phyloP scores from a whole-genome alignment of 129 eudicot genomes.

The Arctium lappa region DNA sequence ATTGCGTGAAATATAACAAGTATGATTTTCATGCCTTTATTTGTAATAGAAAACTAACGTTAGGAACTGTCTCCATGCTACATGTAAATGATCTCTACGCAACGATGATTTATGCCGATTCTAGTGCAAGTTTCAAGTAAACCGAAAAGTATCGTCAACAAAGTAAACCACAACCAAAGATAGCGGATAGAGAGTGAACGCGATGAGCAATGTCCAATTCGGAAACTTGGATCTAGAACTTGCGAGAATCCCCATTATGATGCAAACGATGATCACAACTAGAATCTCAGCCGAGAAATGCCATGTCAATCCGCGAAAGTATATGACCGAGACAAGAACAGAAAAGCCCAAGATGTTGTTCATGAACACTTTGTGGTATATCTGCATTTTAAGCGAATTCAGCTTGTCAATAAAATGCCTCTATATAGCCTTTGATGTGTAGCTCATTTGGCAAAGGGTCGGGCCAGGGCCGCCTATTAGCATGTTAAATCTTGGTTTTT shows the following conservation, averaged over 20 bases:
- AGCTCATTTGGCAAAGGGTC: no score
- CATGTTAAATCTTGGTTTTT: no score
- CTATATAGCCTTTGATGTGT: neutral
- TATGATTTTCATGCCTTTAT: no score
- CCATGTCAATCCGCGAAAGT: conserved; percentile 54
- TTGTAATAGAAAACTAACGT: neutral
- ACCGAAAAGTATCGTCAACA: conserved; percentile 24
- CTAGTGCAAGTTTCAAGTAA: conserved; percentile 3
- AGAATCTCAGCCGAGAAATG: conserved; percentile 56
- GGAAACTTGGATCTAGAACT: conserved; percentile 55
- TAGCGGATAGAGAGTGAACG: conserved; percentile 54
- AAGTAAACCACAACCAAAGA: conserved; percentile 61
- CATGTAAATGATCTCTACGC: neutral
- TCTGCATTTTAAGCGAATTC: conserved; percentile 35
- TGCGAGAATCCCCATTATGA: conserved; percentile 43
- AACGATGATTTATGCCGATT: neutral
- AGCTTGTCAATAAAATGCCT: neutral
- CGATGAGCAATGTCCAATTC: conserved; percentile 49
- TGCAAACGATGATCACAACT: conserved; percentile 44
- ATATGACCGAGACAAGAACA: conserved; percentile 54
- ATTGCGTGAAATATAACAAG: no score
- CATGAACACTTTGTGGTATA: conserved; percentile 65
- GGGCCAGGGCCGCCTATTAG: no score
- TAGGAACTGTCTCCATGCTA: neutral
- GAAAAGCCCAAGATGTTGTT: conserved; percentile 61